Conservation (phyloP, 768 basidiomycete genomes). For the Boletus subcaerulescens region DNA sequence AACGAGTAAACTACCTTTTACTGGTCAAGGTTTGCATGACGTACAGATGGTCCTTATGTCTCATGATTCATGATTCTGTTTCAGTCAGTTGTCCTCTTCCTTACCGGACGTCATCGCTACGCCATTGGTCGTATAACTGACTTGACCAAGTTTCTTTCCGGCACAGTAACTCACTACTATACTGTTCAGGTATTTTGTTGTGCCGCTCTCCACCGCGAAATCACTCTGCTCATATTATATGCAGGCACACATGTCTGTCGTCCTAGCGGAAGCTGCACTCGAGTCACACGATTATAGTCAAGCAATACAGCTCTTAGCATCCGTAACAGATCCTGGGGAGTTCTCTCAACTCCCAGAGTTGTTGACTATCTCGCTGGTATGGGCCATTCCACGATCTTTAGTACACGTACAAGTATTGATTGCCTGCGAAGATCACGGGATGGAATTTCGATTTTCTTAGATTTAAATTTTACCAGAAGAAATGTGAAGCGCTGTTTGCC, state of each 20-base stretch:
- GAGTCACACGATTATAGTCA: conserved; percentile 4
- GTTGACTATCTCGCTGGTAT: conserved; percentile 15
- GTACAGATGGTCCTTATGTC: not conserved
- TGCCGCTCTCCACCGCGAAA: not conserved
- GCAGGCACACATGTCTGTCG: conserved; percentile 11
- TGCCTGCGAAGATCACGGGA: conserved; percentile 9
- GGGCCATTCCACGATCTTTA: not conserved
- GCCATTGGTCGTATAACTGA: conserved; percentile 8
- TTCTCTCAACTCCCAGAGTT: conserved; percentile 6
- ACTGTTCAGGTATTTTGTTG: conserved; percentile 8
- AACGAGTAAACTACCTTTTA: conserved; percentile 10
- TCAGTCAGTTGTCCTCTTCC: conserved; percentile 10
- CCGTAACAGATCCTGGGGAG: not conserved
- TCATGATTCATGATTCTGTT: not conserved
- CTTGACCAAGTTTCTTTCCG: not conserved
- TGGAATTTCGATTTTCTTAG: conserved; percentile 11
- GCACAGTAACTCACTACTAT: not conserved
- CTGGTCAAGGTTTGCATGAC: conserved; percentile 12
- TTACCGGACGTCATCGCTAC: not conserved
- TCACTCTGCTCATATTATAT: not conserved
- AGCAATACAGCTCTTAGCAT: conserved; percentile 7
- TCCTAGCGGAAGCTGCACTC: conserved; percentile 12
- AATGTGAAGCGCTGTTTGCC: conserved; percentile 6
- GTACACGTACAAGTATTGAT: not conserved
- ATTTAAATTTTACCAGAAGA: conserved; percentile 5